A percentile compares a stretch with the other conserved stretches of the same genome.
Evolutionary conservation across 2,329 filamentous ascomycete species (phyloP).

Genomic region (Alternaria triticimaculans): DNA sequence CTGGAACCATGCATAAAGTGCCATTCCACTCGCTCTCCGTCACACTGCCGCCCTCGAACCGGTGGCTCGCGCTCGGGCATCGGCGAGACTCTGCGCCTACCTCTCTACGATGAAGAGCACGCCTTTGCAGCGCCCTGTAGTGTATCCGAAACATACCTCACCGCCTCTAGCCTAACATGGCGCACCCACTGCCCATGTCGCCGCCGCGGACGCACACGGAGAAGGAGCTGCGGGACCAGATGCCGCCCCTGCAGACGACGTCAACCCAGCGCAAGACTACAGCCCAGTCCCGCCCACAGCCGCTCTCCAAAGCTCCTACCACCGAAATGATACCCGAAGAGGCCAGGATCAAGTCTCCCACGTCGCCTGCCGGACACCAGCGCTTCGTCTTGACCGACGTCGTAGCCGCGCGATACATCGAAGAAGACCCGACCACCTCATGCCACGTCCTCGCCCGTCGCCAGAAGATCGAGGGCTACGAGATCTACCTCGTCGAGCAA

Average conservation of each 20-base stretch:
- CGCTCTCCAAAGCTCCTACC: slow-evolving; percentile 14
- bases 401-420: slow-evolving; percentile 73
- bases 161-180: slow-evolving; percentile 20
- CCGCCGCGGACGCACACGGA: slow-evolving; percentile 29
- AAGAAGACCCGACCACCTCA: slow-evolving; percentile 79
- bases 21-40: background rate
- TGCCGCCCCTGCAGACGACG: slow-evolving; percentile 35
- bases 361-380: slow-evolving; percentile 53
- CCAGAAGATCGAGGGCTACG: slow-evolving; percentile 78
- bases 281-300: slow-evolving; percentile 18
- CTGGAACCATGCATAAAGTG: slow-evolving; percentile 32
- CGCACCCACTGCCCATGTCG: slow-evolving; percentile 24
- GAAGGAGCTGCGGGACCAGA: slow-evolving; percentile 36
- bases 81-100: slow-evolving; percentile 26
- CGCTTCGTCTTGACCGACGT: slow-evolving; percentile 70
- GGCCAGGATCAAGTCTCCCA: slow-evolving; percentile 21
- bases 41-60: slow-evolving; percentile 13
- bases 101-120: slow-evolving; percentile 28
- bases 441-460: slow-evolving; percentile 71
- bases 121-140: slow-evolving; percentile 8
- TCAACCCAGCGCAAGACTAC: slow-evolving; percentile 26
- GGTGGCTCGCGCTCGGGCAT: slow-evolving; percentile 21
- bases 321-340: slow-evolving; percentile 22
- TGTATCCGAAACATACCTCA: slow-evolving; percentile 7
- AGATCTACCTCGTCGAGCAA: slow-evolving; percentile 94